These are phyloP conservation scores for Penicillium vulpinum DNA, from an alignment of 2,329 filamentous ascomycete species.

Conservation along the genomic window DNA sequence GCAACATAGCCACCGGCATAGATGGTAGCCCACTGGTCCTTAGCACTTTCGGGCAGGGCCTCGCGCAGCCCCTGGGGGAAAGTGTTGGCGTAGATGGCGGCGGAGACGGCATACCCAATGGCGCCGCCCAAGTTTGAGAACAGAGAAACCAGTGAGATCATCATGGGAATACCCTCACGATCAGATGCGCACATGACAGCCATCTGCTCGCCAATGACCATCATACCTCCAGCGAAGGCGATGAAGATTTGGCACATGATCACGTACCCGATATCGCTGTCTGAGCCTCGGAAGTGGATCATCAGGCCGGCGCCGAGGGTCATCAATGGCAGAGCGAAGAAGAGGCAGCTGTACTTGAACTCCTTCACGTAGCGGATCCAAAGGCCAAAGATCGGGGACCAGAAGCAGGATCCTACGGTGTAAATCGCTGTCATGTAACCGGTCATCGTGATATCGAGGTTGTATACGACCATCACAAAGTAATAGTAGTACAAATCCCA, in stretches of 20 bases:
- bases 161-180: slow-evolving; percentile 55
- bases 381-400: slow-evolving; percentile 52
- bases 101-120: slow-evolving; percentile 32
- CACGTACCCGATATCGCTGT: slow-evolving; percentile 50
- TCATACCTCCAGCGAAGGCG: slow-evolving; percentile 53
- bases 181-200: slow-evolving; percentile 58
- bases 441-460: slow-evolving; percentile 43
- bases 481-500: slow-evolving; percentile 58
- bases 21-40: slow-evolving; percentile 23
- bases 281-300: slow-evolving; percentile 56
- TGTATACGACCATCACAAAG: slow-evolving; percentile 56
- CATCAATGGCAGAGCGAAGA: slow-evolving; percentile 53
- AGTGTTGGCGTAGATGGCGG: slow-evolving; percentile 25
- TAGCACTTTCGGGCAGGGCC: slow-evolving; percentile 17
- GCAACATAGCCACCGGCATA: slow-evolving; percentile 27
- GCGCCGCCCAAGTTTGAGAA: slow-evolving; percentile 37
- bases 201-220: slow-evolving; percentile 58
- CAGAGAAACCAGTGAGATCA: slow-evolving; percentile 40
- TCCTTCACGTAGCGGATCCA: slow-evolving; percentile 51
- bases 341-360: slow-evolving; percentile 55
- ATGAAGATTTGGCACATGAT: slow-evolving; percentile 59
- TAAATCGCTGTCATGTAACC: slow-evolving; percentile 53
- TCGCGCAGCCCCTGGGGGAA: slow-evolving; percentile 16
- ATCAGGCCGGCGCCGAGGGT: slow-evolving; percentile 56
- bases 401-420: slow-evolving; percentile 56